Base-by-base conservation (phyloP, 1,284 basidiomycete genomes). In the Ustilago vetiveriae region DNA sequence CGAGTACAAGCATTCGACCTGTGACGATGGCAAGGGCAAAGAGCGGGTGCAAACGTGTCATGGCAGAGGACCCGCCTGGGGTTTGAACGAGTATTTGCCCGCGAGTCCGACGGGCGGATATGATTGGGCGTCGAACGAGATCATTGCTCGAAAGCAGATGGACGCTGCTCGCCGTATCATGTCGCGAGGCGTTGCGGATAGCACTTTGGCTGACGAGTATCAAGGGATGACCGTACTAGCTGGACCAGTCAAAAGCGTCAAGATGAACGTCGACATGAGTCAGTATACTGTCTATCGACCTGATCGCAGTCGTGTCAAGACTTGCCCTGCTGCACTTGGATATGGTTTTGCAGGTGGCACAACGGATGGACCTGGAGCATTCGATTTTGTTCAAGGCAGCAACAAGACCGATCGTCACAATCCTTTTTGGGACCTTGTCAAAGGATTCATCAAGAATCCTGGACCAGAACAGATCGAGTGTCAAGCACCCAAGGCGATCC, bases 401-500 rank as follows among this genome's bases (percentile, higher is more conserved):
- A 91, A 91, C 78, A 85, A 86, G 9, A 87, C 88, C 14, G 74
- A 75, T 43, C 59, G 60, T 53, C 89, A 89, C 82, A 92, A 92
- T 77, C 89, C 90, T 0, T 90, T 92, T 81, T 92, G 91, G 90
- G 86, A 91, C 74, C 74, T 91, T 32, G 89, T 69, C 58, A 48
- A 67, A 86, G 87, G 86, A 66, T 86, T 85, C n/a, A 80, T 92
- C 47, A 91, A 90, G 8, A 88, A 89, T 21, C 44, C 80, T 2
- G 88, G 90, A 0, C 84, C 84, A 49, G 85, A 86, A 50, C 90
- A 92, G 76, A 84, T 86, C 54, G 87, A 86, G 14, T 92, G 91
- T 81, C 91, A 92, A 52, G 82, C 84, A 71, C 90, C 90, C n/a
- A 92, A 92, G 81, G 89, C 90, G 5, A 89, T 92, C 73, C 82